Evolutionary conservation across 495 filamentous ascomycete species (phyloP).

Genomic region (Schizothecium vesticola): DNA sequence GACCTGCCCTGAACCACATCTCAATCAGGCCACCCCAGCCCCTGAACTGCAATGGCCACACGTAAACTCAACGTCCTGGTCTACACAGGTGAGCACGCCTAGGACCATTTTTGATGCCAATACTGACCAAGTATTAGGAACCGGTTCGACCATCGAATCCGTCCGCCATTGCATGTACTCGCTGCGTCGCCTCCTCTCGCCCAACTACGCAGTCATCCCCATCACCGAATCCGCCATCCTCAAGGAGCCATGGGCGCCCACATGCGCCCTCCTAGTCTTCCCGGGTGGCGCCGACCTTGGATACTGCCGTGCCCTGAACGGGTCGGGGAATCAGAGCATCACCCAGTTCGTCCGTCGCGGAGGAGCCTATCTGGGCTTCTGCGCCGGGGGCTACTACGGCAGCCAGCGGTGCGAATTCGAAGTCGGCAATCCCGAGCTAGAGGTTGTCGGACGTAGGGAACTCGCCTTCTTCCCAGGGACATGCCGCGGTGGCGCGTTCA

Average conservation of each 20-base stretch:
- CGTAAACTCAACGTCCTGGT: constrained; percentile 80
- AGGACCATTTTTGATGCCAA: background rate
- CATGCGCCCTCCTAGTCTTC: constrained; percentile 85
- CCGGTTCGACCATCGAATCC: constrained; percentile 79
- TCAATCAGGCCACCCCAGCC: constrained; percentile 18
- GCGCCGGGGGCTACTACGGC: constrained; percentile 93
- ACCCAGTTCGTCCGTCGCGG: constrained; percentile 79
- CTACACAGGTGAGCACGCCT: constrained; percentile 61
- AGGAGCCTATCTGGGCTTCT: constrained; percentile 83
- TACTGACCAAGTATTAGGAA: constrained; percentile 46
- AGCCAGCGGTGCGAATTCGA: constrained; percentile 80
- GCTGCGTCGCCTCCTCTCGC: constrained; percentile 81
- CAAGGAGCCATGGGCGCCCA: constrained; percentile 85
- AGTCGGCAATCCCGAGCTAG: constrained; percentile 70
- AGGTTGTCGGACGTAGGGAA: constrained; percentile 83
- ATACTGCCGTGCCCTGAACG: constrained; percentile 85
- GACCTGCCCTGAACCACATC: background rate
- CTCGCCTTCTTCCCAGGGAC: constrained; percentile 81
- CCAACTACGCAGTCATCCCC: constrained; percentile 87
- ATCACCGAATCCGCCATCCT: constrained; percentile 72
- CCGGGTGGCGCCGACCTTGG: constrained; percentile 93
- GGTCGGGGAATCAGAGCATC: constrained; percentile 79
- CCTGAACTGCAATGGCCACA: constrained; percentile 45
- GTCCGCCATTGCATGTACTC: constrained; percentile 86
- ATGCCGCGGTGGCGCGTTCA: constrained; percentile 82